A percentile compares a stretch with the other conserved stretches of the same genome.
Evolutionary conservation across 805 yeast genomes (phyloP).

Genomic region (Metschnikowia drakensbergensis): DNA sequence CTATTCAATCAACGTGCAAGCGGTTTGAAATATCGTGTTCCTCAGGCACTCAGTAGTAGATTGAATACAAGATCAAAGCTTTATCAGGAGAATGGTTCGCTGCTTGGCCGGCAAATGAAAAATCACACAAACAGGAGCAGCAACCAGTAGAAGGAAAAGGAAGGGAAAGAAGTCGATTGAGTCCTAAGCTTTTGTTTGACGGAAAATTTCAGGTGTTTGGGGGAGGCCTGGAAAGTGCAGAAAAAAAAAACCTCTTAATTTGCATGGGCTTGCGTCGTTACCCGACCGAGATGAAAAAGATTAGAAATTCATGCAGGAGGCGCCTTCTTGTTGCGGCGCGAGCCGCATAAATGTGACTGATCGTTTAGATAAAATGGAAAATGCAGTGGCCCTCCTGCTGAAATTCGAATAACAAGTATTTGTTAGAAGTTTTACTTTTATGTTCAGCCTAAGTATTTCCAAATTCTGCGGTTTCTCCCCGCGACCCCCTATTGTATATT

Average conservation of each 20-base stretch:
- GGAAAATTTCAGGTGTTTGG: neutral
- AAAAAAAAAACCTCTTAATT: constrained; percentile 6
- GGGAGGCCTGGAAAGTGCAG: constrained; percentile 1
- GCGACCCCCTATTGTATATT: no score
- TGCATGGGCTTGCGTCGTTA: constrained; percentile 15
- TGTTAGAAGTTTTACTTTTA: no score
- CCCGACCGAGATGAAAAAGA: constrained; percentile 22
- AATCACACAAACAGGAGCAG: neutral
- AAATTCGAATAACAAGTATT: neutral
- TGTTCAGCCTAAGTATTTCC: no score
- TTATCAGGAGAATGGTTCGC: neutral
- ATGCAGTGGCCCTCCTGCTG: neutral
- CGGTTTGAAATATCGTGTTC: neutral
- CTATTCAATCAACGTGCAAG: neutral
- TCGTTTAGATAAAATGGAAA: constrained; percentile 15
- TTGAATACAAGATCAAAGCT: neutral
- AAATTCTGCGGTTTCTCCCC: no score
- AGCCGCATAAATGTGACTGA: constrained; percentile 10
- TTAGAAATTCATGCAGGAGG: constrained; percentile 13
- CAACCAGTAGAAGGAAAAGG: neutral
- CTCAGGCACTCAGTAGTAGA: no score
- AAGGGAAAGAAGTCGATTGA: neutral
- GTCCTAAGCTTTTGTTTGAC: neutral
- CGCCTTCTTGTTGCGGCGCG: constrained; percentile 6
- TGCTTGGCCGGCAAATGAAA: neutral